These are phyloP conservation scores for Penicillium subrubescens DNA, from an alignment of 495 filamentous ascomycete species.

Conservation along the genomic window DNA sequence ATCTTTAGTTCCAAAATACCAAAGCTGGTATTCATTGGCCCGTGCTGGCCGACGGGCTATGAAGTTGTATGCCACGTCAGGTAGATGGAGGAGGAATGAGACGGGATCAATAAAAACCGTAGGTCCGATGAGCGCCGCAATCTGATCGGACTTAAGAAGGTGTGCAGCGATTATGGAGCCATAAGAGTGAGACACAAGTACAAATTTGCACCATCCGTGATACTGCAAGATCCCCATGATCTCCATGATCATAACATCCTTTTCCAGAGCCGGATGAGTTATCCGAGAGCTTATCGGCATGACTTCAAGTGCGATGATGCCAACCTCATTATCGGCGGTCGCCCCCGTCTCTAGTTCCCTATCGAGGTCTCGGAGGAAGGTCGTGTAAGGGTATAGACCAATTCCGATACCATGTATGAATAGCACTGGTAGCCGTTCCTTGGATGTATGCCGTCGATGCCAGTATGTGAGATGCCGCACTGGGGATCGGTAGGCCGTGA, in stretches of 20 bases:
- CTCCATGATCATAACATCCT: no score
- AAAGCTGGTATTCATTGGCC: constrained; percentile 13
- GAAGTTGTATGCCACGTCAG: constrained; percentile 14
- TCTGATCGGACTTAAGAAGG: constrained; percentile 9
- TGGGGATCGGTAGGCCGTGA: constrained; percentile 7
- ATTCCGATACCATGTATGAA: constrained; percentile 14
- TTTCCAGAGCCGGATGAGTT: no score
- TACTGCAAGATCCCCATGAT: no score
- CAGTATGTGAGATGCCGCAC: constrained; percentile 11
- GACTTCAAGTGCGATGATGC: no score
- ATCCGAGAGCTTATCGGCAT: no score
- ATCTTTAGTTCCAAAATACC: constrained; percentile 13
- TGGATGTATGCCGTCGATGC: constrained; percentile 15
- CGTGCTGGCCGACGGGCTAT: constrained; percentile 10
- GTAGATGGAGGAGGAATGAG: constrained; percentile 12
- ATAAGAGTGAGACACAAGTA: constrained; percentile 14
- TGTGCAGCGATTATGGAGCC: constrained; percentile 12
- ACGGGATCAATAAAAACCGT: constrained; percentile 3
- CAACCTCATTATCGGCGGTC: no score
- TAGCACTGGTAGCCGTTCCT: constrained; percentile 9
- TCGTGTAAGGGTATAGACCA: constrained; percentile 12
- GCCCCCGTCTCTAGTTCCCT: background rate
- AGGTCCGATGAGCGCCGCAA: background rate
- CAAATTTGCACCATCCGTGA: constrained; percentile 5
- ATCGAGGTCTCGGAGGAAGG: constrained; percentile 8